Percentiles rank a stretch among this genome's conserved stretches.
These are phyloP conservation scores for Pichia sporocuriosa DNA, from an alignment of 805 yeast genomes.

Conservation along the genomic window DNA sequence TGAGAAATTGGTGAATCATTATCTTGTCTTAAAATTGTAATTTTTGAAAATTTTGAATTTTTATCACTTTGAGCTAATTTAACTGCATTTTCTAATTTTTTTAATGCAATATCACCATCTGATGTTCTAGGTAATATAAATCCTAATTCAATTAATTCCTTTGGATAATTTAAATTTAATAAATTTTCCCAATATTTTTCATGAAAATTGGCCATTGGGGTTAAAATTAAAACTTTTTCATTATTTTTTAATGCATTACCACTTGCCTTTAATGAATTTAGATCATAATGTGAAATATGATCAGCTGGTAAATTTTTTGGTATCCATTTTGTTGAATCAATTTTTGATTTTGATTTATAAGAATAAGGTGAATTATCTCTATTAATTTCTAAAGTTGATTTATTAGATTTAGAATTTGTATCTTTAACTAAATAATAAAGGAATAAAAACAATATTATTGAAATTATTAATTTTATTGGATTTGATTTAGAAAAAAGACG, in stretches of 20 bases:
- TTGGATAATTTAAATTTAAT: constrained; percentile 69
- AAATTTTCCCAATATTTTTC: constrained; percentile 85
- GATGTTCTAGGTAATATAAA: constrained; percentile 80
- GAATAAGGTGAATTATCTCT: constrained; percentile 21
- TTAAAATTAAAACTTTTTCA: constrained; percentile 78
- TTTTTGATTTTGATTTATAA: constrained; percentile 39
- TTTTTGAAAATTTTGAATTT: constrained; percentile 61
- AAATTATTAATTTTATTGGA: background rate
- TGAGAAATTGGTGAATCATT: constrained; percentile 69
- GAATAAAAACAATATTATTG: background rate
- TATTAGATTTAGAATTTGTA: background rate
- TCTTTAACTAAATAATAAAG: background rate
- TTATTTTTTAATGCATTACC: constrained; percentile 64
- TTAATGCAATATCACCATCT: constrained; percentile 77
- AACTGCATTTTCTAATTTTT: constrained; percentile 65
- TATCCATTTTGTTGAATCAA: constrained; percentile 37
- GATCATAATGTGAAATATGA: constrained; percentile 76
- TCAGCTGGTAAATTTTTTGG: constrained; percentile 61
- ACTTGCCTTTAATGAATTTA: constrained; percentile 70
- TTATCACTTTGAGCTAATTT: constrained; percentile 62
- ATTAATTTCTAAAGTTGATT: background rate
- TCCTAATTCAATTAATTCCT: constrained; percentile 78
- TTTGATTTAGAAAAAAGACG: too few relatives aligned
- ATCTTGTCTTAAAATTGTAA: constrained; percentile 89
- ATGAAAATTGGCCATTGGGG: constrained; percentile 87